These are phyloP conservation scores for Morella rubra DNA, from an alignment of 306 rosid species.

Conservation along the genomic window DNA sequence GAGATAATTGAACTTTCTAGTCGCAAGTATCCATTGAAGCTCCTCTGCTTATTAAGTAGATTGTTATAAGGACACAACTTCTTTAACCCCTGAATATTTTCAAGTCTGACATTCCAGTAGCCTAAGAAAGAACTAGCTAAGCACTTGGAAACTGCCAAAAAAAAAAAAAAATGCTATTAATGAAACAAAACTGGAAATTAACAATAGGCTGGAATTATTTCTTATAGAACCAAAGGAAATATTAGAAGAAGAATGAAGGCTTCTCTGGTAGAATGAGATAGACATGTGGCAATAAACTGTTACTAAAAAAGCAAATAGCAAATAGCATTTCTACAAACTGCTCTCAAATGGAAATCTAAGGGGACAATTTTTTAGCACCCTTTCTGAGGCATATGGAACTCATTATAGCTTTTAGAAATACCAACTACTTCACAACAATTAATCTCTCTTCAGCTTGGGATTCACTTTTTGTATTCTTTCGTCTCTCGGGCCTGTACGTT, in stretches of 20 bases:
- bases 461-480: not conserved
- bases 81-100: not conserved
- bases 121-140: not conserved
- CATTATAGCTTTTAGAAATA: too few relatives aligned
- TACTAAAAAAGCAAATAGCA: not conserved
- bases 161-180: too few relatives aligned
- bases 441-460: not conserved
- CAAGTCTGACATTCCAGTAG: not conserved
- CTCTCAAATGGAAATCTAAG: not conserved
- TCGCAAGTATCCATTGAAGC: not conserved
- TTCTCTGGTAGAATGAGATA: not conserved
- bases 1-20: not conserved
- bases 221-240: too few relatives aligned
- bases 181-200: not conserved
- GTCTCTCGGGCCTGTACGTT: not conserved
- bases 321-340: not conserved
- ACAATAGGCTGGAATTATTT: not conserved
- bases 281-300: not conserved
- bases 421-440: too few relatives aligned
- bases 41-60: not conserved
- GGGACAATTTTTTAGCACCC: not conserved
- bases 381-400: not conserved
- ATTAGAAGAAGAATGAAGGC: not conserved
- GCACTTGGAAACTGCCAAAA: not conserved
- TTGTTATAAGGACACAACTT: not conserved